phyloP scores from a whole-genome alignment of 2,329 filamentous ascomycete species.

The Ascochyta clinopodiicola region DNA sequence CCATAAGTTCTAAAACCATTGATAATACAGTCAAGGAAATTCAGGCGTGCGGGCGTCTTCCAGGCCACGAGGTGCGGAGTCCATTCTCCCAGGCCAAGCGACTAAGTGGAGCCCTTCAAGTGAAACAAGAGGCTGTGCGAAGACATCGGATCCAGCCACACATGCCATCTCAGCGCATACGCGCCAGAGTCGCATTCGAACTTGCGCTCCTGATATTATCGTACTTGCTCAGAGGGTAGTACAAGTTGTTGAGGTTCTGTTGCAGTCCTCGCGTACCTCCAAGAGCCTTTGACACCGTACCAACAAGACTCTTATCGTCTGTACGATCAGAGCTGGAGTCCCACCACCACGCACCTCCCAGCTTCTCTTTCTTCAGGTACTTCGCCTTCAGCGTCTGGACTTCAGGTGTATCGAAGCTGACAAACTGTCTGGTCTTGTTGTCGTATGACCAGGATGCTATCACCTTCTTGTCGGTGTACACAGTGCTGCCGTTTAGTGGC shows the following conservation, averaged over 20 bases:
- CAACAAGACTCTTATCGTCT: conserved; percentile 29
- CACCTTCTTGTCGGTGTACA: conserved; percentile 27
- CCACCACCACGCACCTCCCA: conserved; percentile 44
- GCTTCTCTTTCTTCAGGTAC: conserved; percentile 31
- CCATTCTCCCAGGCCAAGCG: too few species aligned
- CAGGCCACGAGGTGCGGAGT: too few species aligned
- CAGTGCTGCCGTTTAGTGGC: conserved; percentile 30
- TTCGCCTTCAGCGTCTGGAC: conserved; percentile 32
- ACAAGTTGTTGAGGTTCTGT: conserved; percentile 21
- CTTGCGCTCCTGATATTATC: conserved; percentile 23
- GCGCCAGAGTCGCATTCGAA: neutral
- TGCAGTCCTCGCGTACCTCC: conserved; percentile 18
- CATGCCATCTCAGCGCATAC: neutral
- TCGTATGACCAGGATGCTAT: conserved; percentile 35
- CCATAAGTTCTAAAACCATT: too few species aligned
- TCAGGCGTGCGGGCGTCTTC: too few species aligned
- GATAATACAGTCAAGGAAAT: too few species aligned
- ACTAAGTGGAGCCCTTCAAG: neutral
- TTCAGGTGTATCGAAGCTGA: conserved; percentile 37
- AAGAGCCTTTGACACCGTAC: conserved; percentile 24
- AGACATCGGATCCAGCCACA: too few species aligned
- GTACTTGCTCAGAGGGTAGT: conserved; percentile 36
- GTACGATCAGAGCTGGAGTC: conserved; percentile 33
- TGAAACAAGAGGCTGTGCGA: neutral
- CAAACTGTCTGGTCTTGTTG: conserved; percentile 23